A percentile compares a stretch with the other conserved stretches of the same genome.
These are phyloP conservation scores for Erodium trifolium DNA, from an alignment of 441 rosid species.

Conservation along the genomic window DNA sequence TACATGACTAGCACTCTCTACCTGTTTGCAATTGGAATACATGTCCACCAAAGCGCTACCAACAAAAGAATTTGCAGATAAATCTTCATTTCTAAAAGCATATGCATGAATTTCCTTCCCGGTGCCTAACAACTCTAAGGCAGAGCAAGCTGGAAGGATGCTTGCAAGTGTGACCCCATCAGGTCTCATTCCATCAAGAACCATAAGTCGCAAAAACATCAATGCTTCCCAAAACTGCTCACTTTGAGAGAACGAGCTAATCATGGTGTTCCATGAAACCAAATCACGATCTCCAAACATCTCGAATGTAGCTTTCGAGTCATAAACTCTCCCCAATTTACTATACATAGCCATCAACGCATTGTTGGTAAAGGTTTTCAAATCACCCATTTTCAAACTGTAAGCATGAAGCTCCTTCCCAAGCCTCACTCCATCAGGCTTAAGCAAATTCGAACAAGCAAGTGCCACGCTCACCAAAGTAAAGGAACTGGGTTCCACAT, in stretches of 20 bases:
- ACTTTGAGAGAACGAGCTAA: conserved; percentile 62
- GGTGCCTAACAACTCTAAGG: conserved; percentile 41
- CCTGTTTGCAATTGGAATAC: conserved; percentile 70
- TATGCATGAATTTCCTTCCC: conserved; percentile 81
- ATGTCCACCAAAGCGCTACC: conserved; percentile 88
- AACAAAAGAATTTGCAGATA: conserved; percentile 62
- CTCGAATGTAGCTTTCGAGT: conserved; percentile 38
- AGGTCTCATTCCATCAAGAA: conserved; percentile 47
- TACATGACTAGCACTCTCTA: conserved; percentile 49
- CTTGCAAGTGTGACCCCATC: conserved; percentile 78
- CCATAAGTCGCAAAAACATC: conserved; percentile 42
- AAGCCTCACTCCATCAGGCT: conserved; percentile 35
- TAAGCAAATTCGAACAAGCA: conserved; percentile 57
- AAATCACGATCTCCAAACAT: conserved; percentile 55
- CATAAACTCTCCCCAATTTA: conserved; percentile 44
- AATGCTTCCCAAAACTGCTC: conserved; percentile 54
- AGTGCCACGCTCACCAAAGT: conserved; percentile 64
- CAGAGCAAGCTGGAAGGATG: conserved; percentile 77
- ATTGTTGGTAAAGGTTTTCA: conserved; percentile 50
- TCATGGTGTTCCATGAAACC: conserved; percentile 75
- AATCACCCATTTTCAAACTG: conserved; percentile 48
- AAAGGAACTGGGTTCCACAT: conserved; percentile 68
- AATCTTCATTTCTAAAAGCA: conserved; percentile 52
- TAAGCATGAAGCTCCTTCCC: conserved; percentile 74
- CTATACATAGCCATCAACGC: conserved; percentile 78